A percentile compares a stretch with the other conserved stretches of the same genome.
Conservation (phyloP, 164 flowering plant genomes). For the Stephania yunnanensis region DNA sequence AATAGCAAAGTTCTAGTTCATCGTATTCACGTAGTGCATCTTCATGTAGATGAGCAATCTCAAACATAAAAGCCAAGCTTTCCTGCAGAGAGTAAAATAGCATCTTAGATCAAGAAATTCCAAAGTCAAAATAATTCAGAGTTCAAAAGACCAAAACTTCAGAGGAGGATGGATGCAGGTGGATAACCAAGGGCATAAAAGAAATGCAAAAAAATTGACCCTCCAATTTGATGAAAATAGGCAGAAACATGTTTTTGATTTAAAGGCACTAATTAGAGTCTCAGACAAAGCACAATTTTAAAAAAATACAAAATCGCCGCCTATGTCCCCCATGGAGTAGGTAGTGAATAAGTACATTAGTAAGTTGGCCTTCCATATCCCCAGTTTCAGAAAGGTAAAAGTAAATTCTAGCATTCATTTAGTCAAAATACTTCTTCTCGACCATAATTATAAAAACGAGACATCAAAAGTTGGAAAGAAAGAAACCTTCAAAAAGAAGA, state of each 20-base stretch:
- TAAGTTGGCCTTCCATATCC: not conserved
- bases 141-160: conserved; percentile 6
- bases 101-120: not conserved
- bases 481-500: conserved; percentile 84
- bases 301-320: not conserved
- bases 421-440: not conserved
- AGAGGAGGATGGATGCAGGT: not conserved
- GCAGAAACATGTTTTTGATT: not conserved
- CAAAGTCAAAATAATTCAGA: conserved; percentile 1
- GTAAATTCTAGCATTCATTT: conserved; percentile 6
- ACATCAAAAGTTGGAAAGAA: conserved; percentile 5
- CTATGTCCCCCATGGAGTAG: not conserved
- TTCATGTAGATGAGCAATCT: conserved; percentile 95
- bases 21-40: conserved; percentile 96
- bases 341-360: not conserved
- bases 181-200: not conserved
- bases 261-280: not conserved
- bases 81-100: conserved; percentile 46
- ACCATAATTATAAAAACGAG: conserved; percentile 5
- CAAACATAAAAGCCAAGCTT: conserved; percentile 98
- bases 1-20: conserved; percentile 89
- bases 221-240: not conserved
- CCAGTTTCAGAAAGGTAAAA: not conserved
- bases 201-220: not conserved
- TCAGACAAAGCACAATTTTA: not conserved